phyloP scores from a whole-genome alignment of 768 basidiomycete genomes.

The Steccherinum ochraceum region DNA sequence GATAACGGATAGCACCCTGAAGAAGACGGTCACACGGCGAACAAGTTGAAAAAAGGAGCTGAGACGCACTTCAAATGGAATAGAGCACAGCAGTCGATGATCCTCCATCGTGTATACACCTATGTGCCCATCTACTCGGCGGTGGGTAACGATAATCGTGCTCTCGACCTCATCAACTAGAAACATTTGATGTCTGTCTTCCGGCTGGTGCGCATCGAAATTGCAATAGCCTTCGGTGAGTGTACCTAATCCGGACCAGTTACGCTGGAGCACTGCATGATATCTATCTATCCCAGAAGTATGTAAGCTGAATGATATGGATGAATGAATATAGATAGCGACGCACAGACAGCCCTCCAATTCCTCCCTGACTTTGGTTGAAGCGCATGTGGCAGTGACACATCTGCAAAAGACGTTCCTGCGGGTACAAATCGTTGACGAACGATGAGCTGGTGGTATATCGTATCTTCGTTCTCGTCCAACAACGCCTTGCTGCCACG shows the following conservation, averaged over 20 bases:
- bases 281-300: conserved; percentile 7
- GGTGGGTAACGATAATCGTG: too few species aligned
- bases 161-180: too few species aligned
- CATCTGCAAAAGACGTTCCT: conserved; percentile 13
- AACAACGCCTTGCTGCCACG: conserved; percentile 11
- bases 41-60: too few species aligned
- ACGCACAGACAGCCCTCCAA: conserved; percentile 20
- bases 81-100: neutral
- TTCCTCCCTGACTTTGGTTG: neutral
- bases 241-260: conserved; percentile 17
- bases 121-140: conserved; percentile 3
- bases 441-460: conserved; percentile 19
- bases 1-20: too few species aligned
- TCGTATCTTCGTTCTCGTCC: conserved; percentile 10
- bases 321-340: neutral
- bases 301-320: neutral
- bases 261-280: conserved; percentile 10
- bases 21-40: too few species aligned
- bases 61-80: neutral
- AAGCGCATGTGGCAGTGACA: neutral
- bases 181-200: too few species aligned
- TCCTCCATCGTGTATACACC: conserved; percentile 15
- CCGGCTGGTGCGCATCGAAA: too few species aligned
- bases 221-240: conserved; percentile 14
- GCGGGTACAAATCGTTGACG: conserved; percentile 14